phyloP scores from a whole-genome alignment of 345 rosid species.

The Erucastrum elatum region DNA sequence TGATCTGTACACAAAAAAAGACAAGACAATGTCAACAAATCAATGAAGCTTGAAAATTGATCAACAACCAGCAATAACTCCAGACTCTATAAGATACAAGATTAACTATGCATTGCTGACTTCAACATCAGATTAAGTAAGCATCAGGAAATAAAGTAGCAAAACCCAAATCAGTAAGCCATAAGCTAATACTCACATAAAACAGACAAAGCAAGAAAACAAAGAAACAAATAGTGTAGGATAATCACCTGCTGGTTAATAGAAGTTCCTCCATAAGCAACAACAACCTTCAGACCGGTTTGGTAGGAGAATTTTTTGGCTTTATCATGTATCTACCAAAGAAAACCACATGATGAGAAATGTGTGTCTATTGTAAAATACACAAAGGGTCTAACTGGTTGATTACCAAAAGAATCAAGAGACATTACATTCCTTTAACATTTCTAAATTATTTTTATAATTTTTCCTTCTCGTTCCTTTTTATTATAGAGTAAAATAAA shows the following conservation, averaged over 20 bases:
- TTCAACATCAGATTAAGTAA: no score
- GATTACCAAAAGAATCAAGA: no score
- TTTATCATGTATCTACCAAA: slow-evolving; percentile 88
- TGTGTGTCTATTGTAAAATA: neutral
- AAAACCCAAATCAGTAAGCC: slow-evolving; percentile 12
- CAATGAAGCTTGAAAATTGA: neutral
- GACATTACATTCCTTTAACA: no score
- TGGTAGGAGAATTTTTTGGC: slow-evolving; percentile 93
- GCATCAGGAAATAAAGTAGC: no score
- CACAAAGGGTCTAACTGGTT: neutral
- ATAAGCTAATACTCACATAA: neutral
- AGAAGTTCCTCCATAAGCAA: slow-evolving; percentile 99
- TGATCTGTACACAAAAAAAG: slow-evolving; percentile 55
- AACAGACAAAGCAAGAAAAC: neutral
- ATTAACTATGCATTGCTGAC: no score
- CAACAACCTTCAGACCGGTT: slow-evolving; percentile 97
- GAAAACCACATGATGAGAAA: slow-evolving; percentile 16
- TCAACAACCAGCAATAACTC: neutral
- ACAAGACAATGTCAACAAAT: neutral
- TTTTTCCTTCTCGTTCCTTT: no score
- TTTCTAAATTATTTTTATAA: no score
- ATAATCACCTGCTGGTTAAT: slow-evolving; percentile 74
- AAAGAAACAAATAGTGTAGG: neutral
- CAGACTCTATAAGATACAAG: no score
- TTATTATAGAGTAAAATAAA: no score